Evolutionary conservation across 2,329 filamentous ascomycete genomes (phyloP).

Genomic region (Ceratocystis colombiana): DNA sequence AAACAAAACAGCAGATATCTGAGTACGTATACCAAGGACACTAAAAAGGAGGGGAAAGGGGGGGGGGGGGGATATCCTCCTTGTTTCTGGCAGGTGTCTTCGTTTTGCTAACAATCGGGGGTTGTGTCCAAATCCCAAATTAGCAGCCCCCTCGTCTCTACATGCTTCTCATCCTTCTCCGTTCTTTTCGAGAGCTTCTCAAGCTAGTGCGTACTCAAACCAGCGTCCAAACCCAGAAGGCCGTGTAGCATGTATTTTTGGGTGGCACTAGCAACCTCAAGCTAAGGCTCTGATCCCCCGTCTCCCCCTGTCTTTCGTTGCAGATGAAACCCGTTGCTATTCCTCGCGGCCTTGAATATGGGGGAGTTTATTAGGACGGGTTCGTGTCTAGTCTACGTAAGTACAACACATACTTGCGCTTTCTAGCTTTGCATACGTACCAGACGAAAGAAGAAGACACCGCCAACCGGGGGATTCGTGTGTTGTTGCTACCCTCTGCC

Average conservation of each 20-base stretch:
- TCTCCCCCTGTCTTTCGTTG: not conserved
- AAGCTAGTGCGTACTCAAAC: not conserved
- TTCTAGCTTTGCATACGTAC: not conserved
- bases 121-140: not conserved
- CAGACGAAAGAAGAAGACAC: too few species aligned
- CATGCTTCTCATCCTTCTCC: not conserved
- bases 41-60: not conserved
- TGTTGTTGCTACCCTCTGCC: too few species aligned
- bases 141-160: slow-evolving; percentile 6
- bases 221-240: not conserved
- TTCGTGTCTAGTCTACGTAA: not conserved
- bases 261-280: slow-evolving; percentile 1
- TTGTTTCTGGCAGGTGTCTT: slow-evolving; percentile 5
- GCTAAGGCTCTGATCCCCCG: not conserved
- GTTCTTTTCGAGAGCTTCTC: not conserved
- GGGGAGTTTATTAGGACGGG: not conserved
- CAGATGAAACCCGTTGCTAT: not conserved
- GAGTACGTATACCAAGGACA: not conserved
- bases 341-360: not conserved
- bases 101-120: not conserved
- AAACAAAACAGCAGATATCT: not conserved
- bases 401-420: not conserved
- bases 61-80: not conserved
- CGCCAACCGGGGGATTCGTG: too few species aligned
- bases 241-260: slow-evolving; percentile 11